Evolutionary conservation across 1,284 basidiomycete genomes (phyloP).

Genomic region (Trametes pubescens): DNA sequence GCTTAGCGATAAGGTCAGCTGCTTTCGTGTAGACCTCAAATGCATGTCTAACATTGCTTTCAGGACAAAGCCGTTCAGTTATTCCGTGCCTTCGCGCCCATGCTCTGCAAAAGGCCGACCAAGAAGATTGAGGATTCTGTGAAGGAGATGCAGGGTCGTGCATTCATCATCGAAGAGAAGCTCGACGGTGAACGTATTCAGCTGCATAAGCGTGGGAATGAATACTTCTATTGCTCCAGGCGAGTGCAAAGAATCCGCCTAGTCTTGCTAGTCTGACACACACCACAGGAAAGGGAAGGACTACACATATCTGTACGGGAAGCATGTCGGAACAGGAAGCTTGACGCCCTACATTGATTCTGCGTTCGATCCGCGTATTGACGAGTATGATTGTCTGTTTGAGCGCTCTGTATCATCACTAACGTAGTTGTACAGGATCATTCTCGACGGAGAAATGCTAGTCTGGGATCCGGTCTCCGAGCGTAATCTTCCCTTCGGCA

Average conservation of each 20-base stretch:
- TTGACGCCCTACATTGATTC: constrained; percentile 84
- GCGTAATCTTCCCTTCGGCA: constrained; percentile 89
- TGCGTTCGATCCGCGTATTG: constrained; percentile 78
- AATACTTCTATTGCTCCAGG: constrained; percentile 94
- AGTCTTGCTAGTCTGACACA: constrained; percentile 4
- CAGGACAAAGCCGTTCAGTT: constrained; percentile 85
- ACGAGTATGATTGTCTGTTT: constrained; percentile 66
- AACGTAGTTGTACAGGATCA: constrained; percentile 63
- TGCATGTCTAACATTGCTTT: not conserved
- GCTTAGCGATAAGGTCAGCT: constrained; percentile 65
- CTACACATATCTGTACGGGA: constrained; percentile 93
- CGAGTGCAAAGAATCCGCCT: constrained; percentile 37
- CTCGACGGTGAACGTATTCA: constrained; percentile 96
- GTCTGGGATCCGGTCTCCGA: constrained; percentile 93
- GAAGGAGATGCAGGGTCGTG: constrained; percentile 76
- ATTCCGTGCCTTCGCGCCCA: constrained; percentile 88
- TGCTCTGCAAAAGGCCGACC: constrained; percentile 90
- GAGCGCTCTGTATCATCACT: not conserved
- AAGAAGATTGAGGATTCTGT: constrained; percentile 83
- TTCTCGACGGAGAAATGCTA: constrained; percentile 96
- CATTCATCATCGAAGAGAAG: constrained; percentile 94
- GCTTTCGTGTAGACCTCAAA: not conserved
- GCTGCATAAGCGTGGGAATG: constrained; percentile 87
- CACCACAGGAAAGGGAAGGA: constrained; percentile 85
- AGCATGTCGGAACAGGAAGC: constrained; percentile 80